Conservation (phyloP, 164 flowering plant genomes). For the Taxillus chinensis region DNA sequence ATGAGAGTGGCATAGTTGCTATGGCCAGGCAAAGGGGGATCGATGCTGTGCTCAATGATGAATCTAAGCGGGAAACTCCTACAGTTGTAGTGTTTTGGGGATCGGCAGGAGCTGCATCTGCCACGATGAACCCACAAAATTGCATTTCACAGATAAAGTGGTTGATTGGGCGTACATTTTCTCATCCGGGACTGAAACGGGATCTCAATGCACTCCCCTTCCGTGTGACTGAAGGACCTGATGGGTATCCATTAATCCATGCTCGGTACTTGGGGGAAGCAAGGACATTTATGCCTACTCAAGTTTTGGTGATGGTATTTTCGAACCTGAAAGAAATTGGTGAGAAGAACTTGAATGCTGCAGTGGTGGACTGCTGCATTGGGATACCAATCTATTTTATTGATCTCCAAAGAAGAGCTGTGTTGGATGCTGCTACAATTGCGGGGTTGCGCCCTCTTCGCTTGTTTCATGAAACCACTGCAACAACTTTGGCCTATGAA, state of each 20-base stretch:
- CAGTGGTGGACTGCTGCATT: conserved; percentile 91
- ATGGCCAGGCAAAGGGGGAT: conserved; percentile 92
- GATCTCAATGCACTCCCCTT: conserved; percentile 70
- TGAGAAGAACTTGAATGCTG: conserved; percentile 80
- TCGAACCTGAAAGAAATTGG: conserved; percentile 73
- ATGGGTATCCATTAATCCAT: conserved; percentile 75
- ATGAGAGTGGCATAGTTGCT: conserved; percentile 86
- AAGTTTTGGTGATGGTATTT: conserved; percentile 71
- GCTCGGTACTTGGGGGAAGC: conserved; percentile 71
- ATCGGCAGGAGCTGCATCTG: conserved; percentile 85
- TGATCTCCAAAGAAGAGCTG: conserved; percentile 85
- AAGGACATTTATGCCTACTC: conserved; percentile 68
- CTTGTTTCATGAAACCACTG: conserved; percentile 76
- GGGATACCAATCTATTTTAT: conserved; percentile 87
- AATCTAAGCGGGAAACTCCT: conserved; percentile 90
- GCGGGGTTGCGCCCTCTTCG: conserved; percentile 79
- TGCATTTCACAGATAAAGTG: conserved; percentile 77
- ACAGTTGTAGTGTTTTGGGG: conserved; percentile 87
- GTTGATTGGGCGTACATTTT: conserved; percentile 59
- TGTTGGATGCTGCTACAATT: conserved; percentile 83
- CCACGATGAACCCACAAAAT: conserved; percentile 79
- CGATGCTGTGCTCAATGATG: conserved; percentile 92
- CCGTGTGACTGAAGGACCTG: conserved; percentile 73
- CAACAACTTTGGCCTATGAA: conserved; percentile 90
- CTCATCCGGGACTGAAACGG: conserved; percentile 74